Evolutionary conservation across 83 land plant species (phyloP), one percentile per base, ranked within the genome.

Genomic region (Picea abies): DNA sequence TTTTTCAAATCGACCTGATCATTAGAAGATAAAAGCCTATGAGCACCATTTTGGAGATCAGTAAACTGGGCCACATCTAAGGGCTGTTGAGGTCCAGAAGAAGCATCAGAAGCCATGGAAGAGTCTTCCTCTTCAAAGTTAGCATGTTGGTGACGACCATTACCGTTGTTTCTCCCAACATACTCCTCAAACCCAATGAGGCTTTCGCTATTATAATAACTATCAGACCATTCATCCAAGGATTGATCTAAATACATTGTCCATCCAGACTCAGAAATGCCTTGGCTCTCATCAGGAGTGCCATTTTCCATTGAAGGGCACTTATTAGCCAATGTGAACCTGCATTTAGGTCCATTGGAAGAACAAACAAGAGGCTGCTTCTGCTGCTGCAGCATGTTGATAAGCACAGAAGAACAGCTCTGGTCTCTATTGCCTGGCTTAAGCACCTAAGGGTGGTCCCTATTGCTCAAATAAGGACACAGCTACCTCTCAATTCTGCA

Each of bases 51-150:
- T 7, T 44, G 22, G 20, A 73, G 47, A 3, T 73, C 77, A 12
- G 6, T 70, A n/a, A 49, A 10, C 11, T n/a, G 26, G 52, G 3
- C n/a, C 58, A 70, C 47, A 69, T 49, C 52, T 4, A 73, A 44
- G 56, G 25, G 77, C 9, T 73, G 77, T 73, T 47, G 44, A n/a
- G 77, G 77, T 22, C 77, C 77, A 73, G 77, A 73, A 73, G 77
- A 73, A 41, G 77, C 77, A 73, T 73, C 77, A 44, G 77, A 73
- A 44, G 58, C 77, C 77, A 73, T 73, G 58, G 77, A 73, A 44
- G 77, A 73, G 9, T 70, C 75, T 1, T 73, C 77, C 39, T 73
- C 77, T 39, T 41, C 76, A 41, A 39, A 72, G 23, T 49, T 39
- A 72, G 25, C 49, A 19, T 41, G 56, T 44, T 44, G 47, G 47